Percentiles rank a stretch among this genome's conserved stretches.
phyloP scores from a whole-genome alignment of 2,329 filamentous ascomycete species.

The Coniochaeta sp. region DNA sequence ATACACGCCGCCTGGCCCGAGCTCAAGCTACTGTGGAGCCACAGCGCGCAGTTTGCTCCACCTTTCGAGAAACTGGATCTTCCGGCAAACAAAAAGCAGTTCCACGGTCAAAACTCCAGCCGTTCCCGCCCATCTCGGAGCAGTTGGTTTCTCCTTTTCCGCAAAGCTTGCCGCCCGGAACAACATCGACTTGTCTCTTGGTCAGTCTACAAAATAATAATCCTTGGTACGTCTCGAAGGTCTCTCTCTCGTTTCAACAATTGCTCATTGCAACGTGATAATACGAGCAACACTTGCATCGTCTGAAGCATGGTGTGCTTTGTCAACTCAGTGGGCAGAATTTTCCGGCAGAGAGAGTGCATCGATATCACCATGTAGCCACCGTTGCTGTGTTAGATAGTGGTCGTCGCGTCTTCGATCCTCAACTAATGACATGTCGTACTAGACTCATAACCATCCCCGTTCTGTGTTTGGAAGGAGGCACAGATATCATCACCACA shows the following conservation, averaged over 20 bases:
- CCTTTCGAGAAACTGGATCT: too few relatives aligned
- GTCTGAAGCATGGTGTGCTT: too few relatives aligned
- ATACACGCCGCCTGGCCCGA: neutral
- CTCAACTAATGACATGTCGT: neutral
- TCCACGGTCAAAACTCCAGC: conserved; percentile 4
- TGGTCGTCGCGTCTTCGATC: neutral
- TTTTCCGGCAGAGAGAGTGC: too few relatives aligned
- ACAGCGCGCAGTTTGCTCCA: neutral
- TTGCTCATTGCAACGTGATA: too few relatives aligned
- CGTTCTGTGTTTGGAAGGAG: neutral
- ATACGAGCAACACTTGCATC: too few relatives aligned
- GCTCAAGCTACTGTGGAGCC: neutral
- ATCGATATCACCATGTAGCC: neutral
- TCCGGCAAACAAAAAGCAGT: neutral
- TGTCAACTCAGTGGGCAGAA: too few relatives aligned
- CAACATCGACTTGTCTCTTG: too few relatives aligned
- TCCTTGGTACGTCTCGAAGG: conserved; percentile 2
- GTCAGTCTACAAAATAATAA: neutral
- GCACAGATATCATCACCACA: too few relatives aligned
- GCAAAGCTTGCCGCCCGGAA: conserved; percentile 2
- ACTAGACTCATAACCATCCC: neutral
- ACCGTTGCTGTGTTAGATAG: neutral
- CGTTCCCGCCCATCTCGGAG: conserved; percentile 3
- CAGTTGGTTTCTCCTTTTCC: conserved; percentile 5
- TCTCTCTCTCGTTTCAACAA: neutral